Evolutionary conservation across 2,329 filamentous ascomycete species (phyloP).

Genomic region (Aspergillus melleus): DNA sequence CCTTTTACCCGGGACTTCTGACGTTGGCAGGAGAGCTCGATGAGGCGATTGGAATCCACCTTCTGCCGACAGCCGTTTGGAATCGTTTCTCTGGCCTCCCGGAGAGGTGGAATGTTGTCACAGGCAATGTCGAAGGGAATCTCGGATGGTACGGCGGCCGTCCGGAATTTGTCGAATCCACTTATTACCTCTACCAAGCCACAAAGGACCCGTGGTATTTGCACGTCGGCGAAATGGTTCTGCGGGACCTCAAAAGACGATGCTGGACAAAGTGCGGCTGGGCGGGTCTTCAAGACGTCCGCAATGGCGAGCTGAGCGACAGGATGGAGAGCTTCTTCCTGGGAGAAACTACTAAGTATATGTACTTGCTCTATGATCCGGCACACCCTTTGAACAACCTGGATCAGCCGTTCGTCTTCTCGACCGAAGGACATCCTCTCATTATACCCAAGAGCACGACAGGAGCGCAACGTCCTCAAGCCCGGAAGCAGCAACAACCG

Average conservation of each 20-base stretch:
- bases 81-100: slow-evolving; percentile 90
- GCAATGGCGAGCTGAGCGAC: slow-evolving; percentile 81
- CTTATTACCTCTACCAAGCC: slow-evolving; percentile 91
- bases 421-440: slow-evolving; percentile 91
- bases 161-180: slow-evolving; percentile 96
- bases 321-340: slow-evolving; percentile 99
- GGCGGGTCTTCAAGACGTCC: slow-evolving; percentile 82
- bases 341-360: slow-evolving; percentile 92
- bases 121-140: slow-evolving; percentile 79
- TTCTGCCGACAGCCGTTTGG: slow-evolving; percentile 92
- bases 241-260: slow-evolving; percentile 80
- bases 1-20: slow-evolving; percentile 90
- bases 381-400: slow-evolving; percentile 83
- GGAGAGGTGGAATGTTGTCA: slow-evolving; percentile 87
- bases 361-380: slow-evolving; percentile 86
- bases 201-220: slow-evolving; percentile 96
- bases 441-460: slow-evolving; percentile 65
- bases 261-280: slow-evolving; percentile 92
- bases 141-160: slow-evolving; percentile 93
- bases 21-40: slow-evolving; percentile 85
- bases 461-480: slow-evolving; percentile 10
- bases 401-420: slow-evolving; percentile 88
- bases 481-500: slow-evolving; percentile 9
- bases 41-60: slow-evolving; percentile 84
- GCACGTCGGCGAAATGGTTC: slow-evolving; percentile 91